Base-by-base conservation (phyloP, 495 filamentous ascomycete genomes). In the Penicillium lagena region DNA sequence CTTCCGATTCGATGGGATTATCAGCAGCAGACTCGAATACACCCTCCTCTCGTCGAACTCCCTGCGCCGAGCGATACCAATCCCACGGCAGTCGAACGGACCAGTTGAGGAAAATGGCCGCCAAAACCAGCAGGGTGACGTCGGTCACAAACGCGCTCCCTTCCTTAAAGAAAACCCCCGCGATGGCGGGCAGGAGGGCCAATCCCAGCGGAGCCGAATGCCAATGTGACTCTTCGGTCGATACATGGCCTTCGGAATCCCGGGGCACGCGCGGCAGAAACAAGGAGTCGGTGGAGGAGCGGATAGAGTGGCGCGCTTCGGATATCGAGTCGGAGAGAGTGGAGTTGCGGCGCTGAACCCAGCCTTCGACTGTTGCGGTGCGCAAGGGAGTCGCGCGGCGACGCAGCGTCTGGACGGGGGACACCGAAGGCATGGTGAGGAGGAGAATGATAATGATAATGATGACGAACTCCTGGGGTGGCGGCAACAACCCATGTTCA, bases 51-150 rank as follows among this genome's bases (percentile, higher is more conserved):
- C 60, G 58, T 29, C 77, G 72, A 17, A 83, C 58, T 31, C 79
- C 62, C 58, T 93, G 88, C 1, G 90, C 85, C 1, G 86, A 79
- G 43, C 83, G 77, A 66, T 96, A 96, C 90, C 90, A 96, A 45
- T 89, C 80, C 86, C 93, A 98, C 54, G 93, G 94, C 44, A 90
- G 65, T 43, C 87, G 82, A 7, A 96, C 83, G 13, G 87, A 89
- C 91, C 90, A 96, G 60, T 97, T 91, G 41, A 98, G 71, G 52
- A 97, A 95, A 6, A 96, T 75, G 1, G 83, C 85, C 0, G 84
- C 85, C 39, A 98, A 56, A 6, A 75, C 76, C 27, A 98, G 65
- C 37, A 97, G 71, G 17, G 89, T 84, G 8, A 93, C 61, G 55
- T 98, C 93, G 2, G 90, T 96, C 31, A 89, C 76, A 43, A 96